A percentile compares a stretch with the other conserved stretches of the same genome.
phyloP scores from a whole-genome alignment of 805 yeast genomes.

The Lachancea quebecensis region DNA sequence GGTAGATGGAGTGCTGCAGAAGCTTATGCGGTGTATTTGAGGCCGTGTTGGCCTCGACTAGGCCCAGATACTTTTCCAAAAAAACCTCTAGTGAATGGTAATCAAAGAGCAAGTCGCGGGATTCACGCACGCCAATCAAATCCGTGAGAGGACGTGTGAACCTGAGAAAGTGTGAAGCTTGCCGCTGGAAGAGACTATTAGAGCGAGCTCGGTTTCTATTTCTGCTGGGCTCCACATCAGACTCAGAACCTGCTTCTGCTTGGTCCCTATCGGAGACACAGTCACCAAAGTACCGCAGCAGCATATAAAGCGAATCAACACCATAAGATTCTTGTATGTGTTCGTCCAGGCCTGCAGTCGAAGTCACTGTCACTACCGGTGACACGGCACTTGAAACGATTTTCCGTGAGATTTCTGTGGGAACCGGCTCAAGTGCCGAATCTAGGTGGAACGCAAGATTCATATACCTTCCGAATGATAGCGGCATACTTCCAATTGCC shows the following conservation, averaged over 20 bases:
- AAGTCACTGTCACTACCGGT: slow-evolving; percentile 29
- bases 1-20: slow-evolving; percentile 44
- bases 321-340: slow-evolving; percentile 22
- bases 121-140: slow-evolving; percentile 22
- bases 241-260: slow-evolving; percentile 2
- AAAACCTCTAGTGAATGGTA: slow-evolving; percentile 34
- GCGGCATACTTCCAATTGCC: slow-evolving; percentile 3
- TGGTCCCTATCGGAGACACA: slow-evolving; percentile 32
- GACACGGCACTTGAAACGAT: slow-evolving; percentile 30
- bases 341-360: slow-evolving; percentile 24
- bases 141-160: slow-evolving; percentile 39
- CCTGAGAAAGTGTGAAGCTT: slow-evolving; percentile 40
- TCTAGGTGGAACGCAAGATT: slow-evolving; percentile 26
- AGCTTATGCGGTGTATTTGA: slow-evolving; percentile 25
- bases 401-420: slow-evolving; percentile 28
- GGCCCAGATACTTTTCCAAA: slow-evolving; percentile 29
- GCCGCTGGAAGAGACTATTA: slow-evolving; percentile 29
- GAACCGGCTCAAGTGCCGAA: slow-evolving; percentile 22
- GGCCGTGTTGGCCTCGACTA: slow-evolving; percentile 22
- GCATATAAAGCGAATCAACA: slow-evolving; percentile 28
- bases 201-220: slow-evolving; percentile 22
- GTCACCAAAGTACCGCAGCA: slow-evolving; percentile 29
- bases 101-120: slow-evolving; percentile 26
- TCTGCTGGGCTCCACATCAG: background rate
- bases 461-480: slow-evolving; percentile 29